Base-by-base conservation (phyloP, 2,329 filamentous ascomycete species). In the Hymenoscyphus fraxineus region DNA sequence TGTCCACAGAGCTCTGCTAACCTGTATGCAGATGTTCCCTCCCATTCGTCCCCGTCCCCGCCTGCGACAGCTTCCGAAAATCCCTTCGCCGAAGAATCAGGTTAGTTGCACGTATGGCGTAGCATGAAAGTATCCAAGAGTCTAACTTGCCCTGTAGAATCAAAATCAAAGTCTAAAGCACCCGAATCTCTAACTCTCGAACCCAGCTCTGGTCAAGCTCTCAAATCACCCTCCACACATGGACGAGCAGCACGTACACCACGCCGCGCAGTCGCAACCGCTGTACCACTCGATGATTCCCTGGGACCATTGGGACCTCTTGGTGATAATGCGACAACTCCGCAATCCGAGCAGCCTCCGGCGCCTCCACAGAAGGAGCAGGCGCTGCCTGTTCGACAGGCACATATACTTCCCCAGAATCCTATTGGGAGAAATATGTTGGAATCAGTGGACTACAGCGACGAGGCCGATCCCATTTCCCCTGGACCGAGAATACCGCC, bases 281-380 rank as follows among this genome's bases (percentile, higher is more conserved):
- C 89, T 38, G 93, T 91, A 58, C 88, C 88, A 66, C 88, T 92
- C 70, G 85, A 88, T 74, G 85, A 88, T 68, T 89, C 90, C 63
- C 84, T 93, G 57, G 92, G 91, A 1, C 91, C 91, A 27, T 80
- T 96, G 60, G 91, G 91, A 65, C 88, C 88, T 2, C 77, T 88
- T 35, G 85, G 85, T 60, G 83, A 83, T 65, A 79, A 78, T 73
- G 67, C 72, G 68, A 66, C 72, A 64, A 63, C 72, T 64, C 47
- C 74, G 12, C 76, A 67, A 70, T 59, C 73, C 68, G 83, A 85
- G 54, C 82, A 85, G 66, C 89, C 90, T 64, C 89, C 90, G n/a
- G 87, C 80, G 65, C 88, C 87, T 56, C 88, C 88, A 40, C 82
- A 84, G 74, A 90, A 90, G 78, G 88, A 90, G 77, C 84, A 86